These are phyloP conservation scores for Penicillium bialowiezense DNA, from an alignment of 495 filamentous ascomycete species.

Conservation along the genomic window DNA sequence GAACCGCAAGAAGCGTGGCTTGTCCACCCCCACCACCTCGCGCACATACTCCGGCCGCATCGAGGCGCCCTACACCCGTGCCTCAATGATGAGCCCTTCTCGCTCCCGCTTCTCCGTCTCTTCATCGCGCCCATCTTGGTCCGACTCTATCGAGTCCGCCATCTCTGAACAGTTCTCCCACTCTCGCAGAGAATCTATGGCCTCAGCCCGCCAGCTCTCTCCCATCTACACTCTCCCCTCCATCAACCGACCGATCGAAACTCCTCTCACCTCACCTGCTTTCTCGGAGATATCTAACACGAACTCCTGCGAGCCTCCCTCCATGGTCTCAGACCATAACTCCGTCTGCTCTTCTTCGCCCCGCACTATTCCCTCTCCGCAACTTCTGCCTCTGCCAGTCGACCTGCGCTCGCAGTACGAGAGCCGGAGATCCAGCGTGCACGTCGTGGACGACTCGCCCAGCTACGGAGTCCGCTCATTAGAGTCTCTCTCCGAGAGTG, in stretches of 20 bases:
- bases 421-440: conserved; percentile 27
- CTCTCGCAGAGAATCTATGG: conserved; percentile 30
- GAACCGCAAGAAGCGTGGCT: conserved; percentile 64
- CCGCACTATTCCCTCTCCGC: conserved; percentile 41
- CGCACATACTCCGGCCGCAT: conserved; percentile 42
- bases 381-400: conserved; percentile 38
- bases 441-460: conserved; percentile 29
- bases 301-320: conserved; percentile 64
- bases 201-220: conserved; percentile 38
- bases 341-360: conserved; percentile 61
- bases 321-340: conserved; percentile 67
- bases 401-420: conserved; percentile 36
- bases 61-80: conserved; percentile 40
- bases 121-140: conserved; percentile 28
- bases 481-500: conserved; percentile 30
- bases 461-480: conserved; percentile 23
- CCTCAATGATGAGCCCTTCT: conserved; percentile 32
- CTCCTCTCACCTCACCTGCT: conserved; percentile 68
- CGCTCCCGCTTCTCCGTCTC: conserved; percentile 34
- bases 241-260: conserved; percentile 52
- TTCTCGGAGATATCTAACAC: conserved; percentile 58
- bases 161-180: conserved; percentile 13
- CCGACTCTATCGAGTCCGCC: conserved; percentile 21
- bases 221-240: conserved; percentile 45
- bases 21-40: conserved; percentile 37